Base-by-base conservation (phyloP, 2,329 filamentous ascomycete genomes). In the Ophiosphaerella korrae region DNA sequence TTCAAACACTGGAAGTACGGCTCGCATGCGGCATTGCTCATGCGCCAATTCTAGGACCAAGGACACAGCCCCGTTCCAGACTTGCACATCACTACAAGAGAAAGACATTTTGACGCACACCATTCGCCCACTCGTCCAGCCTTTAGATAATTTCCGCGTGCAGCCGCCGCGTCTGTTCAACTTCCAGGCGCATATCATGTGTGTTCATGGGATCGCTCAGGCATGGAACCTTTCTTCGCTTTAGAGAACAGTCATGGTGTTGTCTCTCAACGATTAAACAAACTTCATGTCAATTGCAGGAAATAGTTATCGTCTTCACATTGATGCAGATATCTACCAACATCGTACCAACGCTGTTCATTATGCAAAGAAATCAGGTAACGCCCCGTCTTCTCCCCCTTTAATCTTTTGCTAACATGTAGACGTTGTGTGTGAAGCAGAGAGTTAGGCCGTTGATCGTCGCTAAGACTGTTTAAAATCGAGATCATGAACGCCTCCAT, bases 281-380 rank as follows among this genome's bases (percentile, higher is more conserved):
- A 24, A 14, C 12, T 26, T 13, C 3, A 45, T 37, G 14, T 18
- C 7, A 13, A 13, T 18, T 13, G 21, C 16, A 16, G n/a, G 11
- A 46, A 46, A n/a, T 14, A 32, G 14, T 31, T 23, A 33, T 50
- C 45, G 37, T 47, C 44, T 55, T 64, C 45, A 44, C 53, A 61
- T 65, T 65, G 54, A 63, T 64, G 63, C 52, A 48, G 52, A 50
- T 45, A 57, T 63, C 55, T 60, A 61, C 52, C 53, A 48, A 50
- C 23, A 58, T 48, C 50, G 57, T 40, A 45, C 52, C 48, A 43
- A 31, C 50, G 49, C 61, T 60, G 56, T 41, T 58, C 59, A 63
- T 66, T 66, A 70, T 68, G 66, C 67, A 68, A 62, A 60, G 34
- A 60, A 42, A 50, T 60, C 53, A 62, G 58, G 42, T 55, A 66